Evolutionary conservation across 176 grass and related monocot genomes (phyloP).

Genomic region (Triticum aestivum): DNA sequence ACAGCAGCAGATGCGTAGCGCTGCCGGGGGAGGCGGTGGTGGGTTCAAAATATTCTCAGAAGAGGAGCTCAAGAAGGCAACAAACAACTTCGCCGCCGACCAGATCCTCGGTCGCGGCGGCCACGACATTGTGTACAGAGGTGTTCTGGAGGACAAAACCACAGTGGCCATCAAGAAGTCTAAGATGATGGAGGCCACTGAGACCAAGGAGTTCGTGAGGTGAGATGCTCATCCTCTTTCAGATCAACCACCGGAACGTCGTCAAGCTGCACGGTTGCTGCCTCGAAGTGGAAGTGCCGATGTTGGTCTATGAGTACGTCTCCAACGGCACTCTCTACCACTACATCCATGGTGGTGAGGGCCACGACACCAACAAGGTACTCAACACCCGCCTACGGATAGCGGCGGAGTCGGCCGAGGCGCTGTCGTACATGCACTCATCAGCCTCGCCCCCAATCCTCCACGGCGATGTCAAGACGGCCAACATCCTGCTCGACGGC

Average conservation of each 20-base stretch:
- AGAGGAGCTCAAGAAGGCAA: no score
- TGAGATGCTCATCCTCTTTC: slow-evolving; percentile 39
- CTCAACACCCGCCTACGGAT: slow-evolving; percentile 22
- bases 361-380: neutral
- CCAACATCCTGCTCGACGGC: neutral
- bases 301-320: no score
- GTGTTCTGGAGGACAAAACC: no score
- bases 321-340: slow-evolving; percentile 13
- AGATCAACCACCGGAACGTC: no score
- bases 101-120: no score
- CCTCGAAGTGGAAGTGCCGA: slow-evolving; percentile 46
- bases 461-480: slow-evolving; percentile 42
- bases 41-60: neutral
- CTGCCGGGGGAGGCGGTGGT: no score
- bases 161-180: neutral
- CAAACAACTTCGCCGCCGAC: no score
- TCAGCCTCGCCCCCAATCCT: neutral
- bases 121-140: no score
- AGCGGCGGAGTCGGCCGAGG: slow-evolving; percentile 43
- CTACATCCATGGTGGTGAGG: slow-evolving; percentile 9
- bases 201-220: slow-evolving; percentile 37
- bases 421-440: neutral
- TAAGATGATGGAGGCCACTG: slow-evolving; percentile 19
- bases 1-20: slow-evolving; percentile 31
- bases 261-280: slow-evolving; percentile 41